A percentile compares a stretch with the other conserved stretches of the same genome.
phyloP scores from a whole-genome alignment of 1,284 basidiomycete species.

The Irpex rosettiformis region DNA sequence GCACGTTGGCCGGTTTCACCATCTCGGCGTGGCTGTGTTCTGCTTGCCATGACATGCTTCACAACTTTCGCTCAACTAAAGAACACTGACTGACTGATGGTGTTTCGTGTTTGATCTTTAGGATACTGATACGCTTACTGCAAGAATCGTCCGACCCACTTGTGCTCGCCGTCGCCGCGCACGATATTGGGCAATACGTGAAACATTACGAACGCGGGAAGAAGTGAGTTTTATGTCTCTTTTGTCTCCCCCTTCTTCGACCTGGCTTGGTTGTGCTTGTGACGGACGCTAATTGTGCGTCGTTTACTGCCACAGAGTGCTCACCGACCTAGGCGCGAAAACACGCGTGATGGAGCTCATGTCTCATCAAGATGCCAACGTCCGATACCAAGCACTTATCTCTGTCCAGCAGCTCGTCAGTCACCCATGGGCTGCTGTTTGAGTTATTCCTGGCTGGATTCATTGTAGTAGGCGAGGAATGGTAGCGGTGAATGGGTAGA shows the following conservation, averaged over 20 bases:
- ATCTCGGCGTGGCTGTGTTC: too few relatives aligned
- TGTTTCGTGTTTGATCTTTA: constrained; percentile 26
- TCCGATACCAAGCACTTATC: constrained; percentile 88
- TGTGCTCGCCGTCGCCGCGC: constrained; percentile 85
- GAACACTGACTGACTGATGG: not conserved
- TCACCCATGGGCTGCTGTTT: constrained; percentile 61
- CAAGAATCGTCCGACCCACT: constrained; percentile 68
- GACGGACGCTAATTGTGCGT: constrained; percentile 2
- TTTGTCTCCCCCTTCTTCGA: not conserved
- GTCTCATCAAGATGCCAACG: constrained; percentile 84
- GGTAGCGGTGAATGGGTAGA: too few relatives aligned
- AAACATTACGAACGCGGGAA: constrained; percentile 88
- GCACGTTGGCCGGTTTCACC: not conserved
- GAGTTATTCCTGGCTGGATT: not conserved
- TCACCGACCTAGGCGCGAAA: constrained; percentile 86
- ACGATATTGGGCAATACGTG: constrained; percentile 93
- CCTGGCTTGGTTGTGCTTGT: too few relatives aligned
- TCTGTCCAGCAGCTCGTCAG: constrained; percentile 81
- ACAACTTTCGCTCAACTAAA: too few relatives aligned
- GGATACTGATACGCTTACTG: constrained; percentile 71
- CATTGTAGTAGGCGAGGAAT: not conserved
- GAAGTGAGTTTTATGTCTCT: constrained; percentile 53
- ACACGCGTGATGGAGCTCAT: constrained; percentile 93
- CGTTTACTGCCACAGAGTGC: constrained; percentile 44
- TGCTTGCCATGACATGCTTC: too few relatives aligned